Evolutionary conservation across 1,139 yeast genomes (phyloP), one percentile per base, ranked within the genome.

Genomic region (Kodamaea anthophila): DNA sequence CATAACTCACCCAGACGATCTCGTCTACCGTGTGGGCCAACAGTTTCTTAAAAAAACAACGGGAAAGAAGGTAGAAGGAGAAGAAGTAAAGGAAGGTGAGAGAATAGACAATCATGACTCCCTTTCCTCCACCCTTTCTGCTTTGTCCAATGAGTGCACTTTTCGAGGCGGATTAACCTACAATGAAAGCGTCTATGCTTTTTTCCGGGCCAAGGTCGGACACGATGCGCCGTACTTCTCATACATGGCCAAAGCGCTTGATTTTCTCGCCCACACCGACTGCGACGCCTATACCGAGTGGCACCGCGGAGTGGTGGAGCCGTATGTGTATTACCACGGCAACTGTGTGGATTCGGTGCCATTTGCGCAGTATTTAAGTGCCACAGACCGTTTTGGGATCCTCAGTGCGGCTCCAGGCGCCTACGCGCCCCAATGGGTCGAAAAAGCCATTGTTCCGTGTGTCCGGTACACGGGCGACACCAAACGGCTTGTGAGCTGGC

Each of bases 401-500:
- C 28, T 33, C 21, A 33, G 41, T 1, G 18, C 19, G 8, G 35
- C 40, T 9, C 8, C 8, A 6, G 18, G 18, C 9, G 6, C 18
- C 9, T 6, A 6, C 18, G 32, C 43, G 2, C 38, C 35, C 3
- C 34, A 42, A 10, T 64, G 67, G 64, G 36, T 60, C 34, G 15
- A 33, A 2, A 39, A 49, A 12, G 66, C 58, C 5, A 43, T 60
- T 1, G 25, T 63, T 5, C 71, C 71, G 0, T 35, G 54, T 4
- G 34, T 26, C 1, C 52, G 47, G 34, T 30, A 49, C 24, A 32
- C 36, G 6, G 32, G 42, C 15, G 53, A 57, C 30, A 49, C 60
- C 23, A 31, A 31, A 1, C 55, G 59, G 2, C 42, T 63, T 12
- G 32, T 46, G 5, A 20, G 39, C 4, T 61, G 65, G 65, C 33